Evolutionary conservation across 257 asterid genomes (phyloP).

Genomic region (Solanum pinnatisectum): DNA sequence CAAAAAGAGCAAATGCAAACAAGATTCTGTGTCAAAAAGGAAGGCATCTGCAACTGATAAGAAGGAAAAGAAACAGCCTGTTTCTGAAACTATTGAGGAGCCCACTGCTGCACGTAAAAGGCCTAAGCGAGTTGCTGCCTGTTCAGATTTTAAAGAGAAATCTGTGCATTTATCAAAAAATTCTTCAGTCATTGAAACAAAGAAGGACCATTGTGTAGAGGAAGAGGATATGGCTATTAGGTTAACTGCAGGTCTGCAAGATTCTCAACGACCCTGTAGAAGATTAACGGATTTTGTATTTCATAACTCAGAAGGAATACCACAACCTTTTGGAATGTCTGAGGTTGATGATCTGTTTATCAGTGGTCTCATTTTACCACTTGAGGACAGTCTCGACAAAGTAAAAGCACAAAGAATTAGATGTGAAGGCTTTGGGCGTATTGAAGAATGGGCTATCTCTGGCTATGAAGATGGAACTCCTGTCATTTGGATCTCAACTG

Average conservation of each 20-base stretch:
- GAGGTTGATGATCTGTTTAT: constrained; percentile 71
- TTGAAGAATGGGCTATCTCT: constrained; percentile 95
- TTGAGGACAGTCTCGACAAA: constrained; percentile 47
- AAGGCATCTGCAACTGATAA: constrained; percentile 23
- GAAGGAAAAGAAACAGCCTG: constrained; percentile 38
- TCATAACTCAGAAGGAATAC: constrained; percentile 53
- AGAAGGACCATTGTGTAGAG: constrained; percentile 35
- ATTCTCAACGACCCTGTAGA: constrained; percentile 63
- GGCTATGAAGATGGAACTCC: constrained; percentile 93
- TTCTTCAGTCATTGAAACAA: constrained; percentile 45
- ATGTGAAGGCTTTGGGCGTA: constrained; percentile 87
- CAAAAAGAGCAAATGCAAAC: constrained; percentile 18
- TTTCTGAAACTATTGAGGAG: constrained; percentile 28
- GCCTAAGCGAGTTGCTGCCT: constrained; percentile 91
- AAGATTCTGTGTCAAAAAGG: constrained; percentile 22
- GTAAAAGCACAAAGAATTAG: constrained; percentile 51
- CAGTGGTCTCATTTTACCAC: constrained; percentile 65
- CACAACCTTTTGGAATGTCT: constrained; percentile 79
- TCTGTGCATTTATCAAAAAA: constrained; percentile 26
- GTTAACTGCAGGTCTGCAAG: constrained; percentile 49
- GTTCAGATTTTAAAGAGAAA: constrained; percentile 70
- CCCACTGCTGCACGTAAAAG: constrained; percentile 36
- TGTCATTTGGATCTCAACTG: constrained; percentile 80
- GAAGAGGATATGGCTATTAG: constrained; percentile 75
- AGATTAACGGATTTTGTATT: constrained; percentile 63